These are phyloP conservation scores for Lumnitzera racemosa DNA, from an alignment of 345 rosid genomes.

Conservation along the genomic window DNA sequence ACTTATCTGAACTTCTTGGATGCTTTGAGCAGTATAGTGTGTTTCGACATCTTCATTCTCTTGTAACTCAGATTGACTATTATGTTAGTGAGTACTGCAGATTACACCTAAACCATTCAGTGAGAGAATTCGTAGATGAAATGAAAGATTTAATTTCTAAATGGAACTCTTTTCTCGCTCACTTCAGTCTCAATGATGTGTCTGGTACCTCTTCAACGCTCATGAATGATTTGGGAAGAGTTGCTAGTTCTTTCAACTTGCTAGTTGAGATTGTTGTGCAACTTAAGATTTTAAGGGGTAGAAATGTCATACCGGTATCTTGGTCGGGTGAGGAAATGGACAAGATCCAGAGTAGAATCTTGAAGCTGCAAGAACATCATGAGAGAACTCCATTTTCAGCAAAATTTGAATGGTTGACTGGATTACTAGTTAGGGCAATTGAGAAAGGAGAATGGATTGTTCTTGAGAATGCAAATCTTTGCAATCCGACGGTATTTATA, in stretches of 20 bases:
- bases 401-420: constrained; percentile 96
- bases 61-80: constrained; percentile 52
- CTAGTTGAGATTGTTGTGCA: constrained; percentile 41
- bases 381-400: constrained; percentile 37
- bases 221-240: constrained; percentile 18
- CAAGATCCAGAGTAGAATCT: constrained; percentile 37
- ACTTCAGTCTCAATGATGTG: constrained; percentile 26
- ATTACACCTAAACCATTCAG: constrained; percentile 37
- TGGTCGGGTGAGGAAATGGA: constrained; percentile 49
- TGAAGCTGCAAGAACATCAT: constrained; percentile 44
- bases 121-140: constrained; percentile 28
- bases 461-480: constrained; percentile 88
- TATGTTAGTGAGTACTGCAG: constrained; percentile 61
- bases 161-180: constrained; percentile 61
- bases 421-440: constrained; percentile 62
- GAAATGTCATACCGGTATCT: constrained; percentile 27
- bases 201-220: constrained; percentile 25
- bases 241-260: constrained; percentile 33
- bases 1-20: constrained; percentile 90
- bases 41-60: constrained; percentile 53
- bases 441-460: constrained; percentile 96
- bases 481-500: constrained; percentile 68
- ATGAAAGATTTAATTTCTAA: constrained; percentile 37
- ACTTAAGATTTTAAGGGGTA: constrained; percentile 37
- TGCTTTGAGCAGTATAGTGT: constrained; percentile 93